Conservation (phyloP, 1,284 basidiomycete genomes). For the Boletus semigastroideus region DNA sequence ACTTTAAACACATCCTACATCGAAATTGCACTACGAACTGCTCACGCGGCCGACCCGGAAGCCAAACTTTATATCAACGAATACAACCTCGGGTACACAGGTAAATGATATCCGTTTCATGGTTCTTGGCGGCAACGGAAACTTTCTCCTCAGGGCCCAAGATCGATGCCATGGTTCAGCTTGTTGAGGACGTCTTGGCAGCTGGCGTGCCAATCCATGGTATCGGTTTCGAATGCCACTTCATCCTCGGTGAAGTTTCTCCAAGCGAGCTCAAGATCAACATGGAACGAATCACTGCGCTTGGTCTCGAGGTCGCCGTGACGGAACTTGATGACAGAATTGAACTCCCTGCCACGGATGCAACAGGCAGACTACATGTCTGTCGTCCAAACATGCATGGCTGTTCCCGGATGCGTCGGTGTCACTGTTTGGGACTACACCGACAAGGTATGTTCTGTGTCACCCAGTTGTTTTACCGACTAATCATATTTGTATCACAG, state of each 20-base stretch:
- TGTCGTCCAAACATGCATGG: slow-evolving; percentile 14
- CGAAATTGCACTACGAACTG: slow-evolving; percentile 14
- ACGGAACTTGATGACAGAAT: slow-evolving; percentile 58
- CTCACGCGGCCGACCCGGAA: slow-evolving; percentile 17
- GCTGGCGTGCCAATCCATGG: slow-evolving; percentile 15
- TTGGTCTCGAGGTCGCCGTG: slow-evolving; percentile 55
- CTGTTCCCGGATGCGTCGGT: slow-evolving; percentile 14
- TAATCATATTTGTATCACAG: slow-evolving; percentile 2
- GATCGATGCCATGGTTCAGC: slow-evolving; percentile 23
- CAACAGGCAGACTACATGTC: slow-evolving; percentile 37
- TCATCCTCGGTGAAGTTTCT: slow-evolving; percentile 50
- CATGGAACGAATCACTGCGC: slow-evolving; percentile 45
- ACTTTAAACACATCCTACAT: slow-evolving; percentile 17
- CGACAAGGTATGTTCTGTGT: slow-evolving; percentile 13
- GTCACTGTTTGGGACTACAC: slow-evolving; percentile 24
- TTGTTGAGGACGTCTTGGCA: slow-evolving; percentile 16
- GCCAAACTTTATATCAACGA: slow-evolving; percentile 25
- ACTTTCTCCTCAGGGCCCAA: slow-evolving; percentile 10
- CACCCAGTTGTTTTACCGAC: no score
- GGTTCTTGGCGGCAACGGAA: no score
- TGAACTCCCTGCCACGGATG: slow-evolving; percentile 46
- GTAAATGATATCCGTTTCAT: background rate
- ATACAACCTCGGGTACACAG: slow-evolving; percentile 17
- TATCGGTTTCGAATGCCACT: slow-evolving; percentile 36
- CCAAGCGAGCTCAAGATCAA: slow-evolving; percentile 37